Base-by-base conservation (phyloP, 257 asterid genomes). In the Solanum acaule region DNA sequence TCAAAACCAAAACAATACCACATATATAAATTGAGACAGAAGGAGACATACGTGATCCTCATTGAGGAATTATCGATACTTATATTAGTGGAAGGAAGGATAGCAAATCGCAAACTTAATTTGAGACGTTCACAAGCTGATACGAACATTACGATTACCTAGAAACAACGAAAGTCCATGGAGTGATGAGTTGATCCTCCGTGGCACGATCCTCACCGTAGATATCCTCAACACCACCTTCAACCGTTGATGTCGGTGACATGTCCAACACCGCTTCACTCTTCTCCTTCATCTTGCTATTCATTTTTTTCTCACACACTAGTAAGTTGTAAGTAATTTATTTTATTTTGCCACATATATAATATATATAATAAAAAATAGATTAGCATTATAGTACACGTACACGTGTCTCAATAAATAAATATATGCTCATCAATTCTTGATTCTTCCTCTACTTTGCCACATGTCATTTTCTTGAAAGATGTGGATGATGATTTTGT, bases 131-230 rank as follows among this genome's bases (percentile, higher is more conserved):
- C n/a, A 3, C 12, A 31, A 31, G 6, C n/a, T 29, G 37, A 68
- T 0, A 6, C 6, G 9, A 65, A 13, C 76, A 68, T 6, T 27
- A 68, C 5, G 1, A 68, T 29, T 65, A 96, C 98, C 98, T 94
- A 10, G 99, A 94, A 75, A 96, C 93, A 42, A 96, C 94, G 86
- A 87, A 40, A 81, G 93, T 90, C 99, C 99, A 96, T 12, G 98
- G 98, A 33, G 98, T 96, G 78, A 94, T 91, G 33, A 95, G 95
- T 61, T 94, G 96, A 84, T 95, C 98, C 88, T 96, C 98, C 3
- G 93, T 93, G 87, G 99, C 98, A 65, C 94, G 93, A 92, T 96
- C 99, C 87, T 96, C 98, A 37, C 98, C 96, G 93, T 96, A 96
- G 67, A 93, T 94, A 65, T 96, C 98, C 71, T 93, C 97, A 4